Evolutionary conservation across 768 basidiomycete species (phyloP), one percentile per base, ranked within the genome.

Genomic region (Tylopilus subfusipes): DNA sequence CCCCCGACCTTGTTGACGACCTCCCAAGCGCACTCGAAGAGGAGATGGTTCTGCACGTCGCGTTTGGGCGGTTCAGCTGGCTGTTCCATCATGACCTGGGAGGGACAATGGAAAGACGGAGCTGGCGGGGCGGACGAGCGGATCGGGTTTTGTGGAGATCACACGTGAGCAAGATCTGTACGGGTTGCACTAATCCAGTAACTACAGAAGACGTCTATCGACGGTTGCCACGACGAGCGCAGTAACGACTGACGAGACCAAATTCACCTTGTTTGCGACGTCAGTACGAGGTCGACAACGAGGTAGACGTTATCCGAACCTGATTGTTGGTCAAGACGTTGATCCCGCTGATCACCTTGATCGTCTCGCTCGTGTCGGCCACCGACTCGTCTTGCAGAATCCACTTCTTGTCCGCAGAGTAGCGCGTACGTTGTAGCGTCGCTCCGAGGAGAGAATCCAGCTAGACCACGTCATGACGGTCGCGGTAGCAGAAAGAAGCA

Each of bases 1-100:
- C 96, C 96, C 63, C 95, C 96, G 72, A 98, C 95, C 74, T 97
- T 98, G 83, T 98, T 97, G 31, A 89, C 94, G 64, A 97, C 95
- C 76, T 97, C 95, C 95, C 95, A 98, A 31, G 94, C 94, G 70
- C 88, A 92, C 69, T 97, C 94, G 67, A 97, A 97, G 67, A 97
- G 87, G 31, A 92, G 65, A 44, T 90, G 83, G 61, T 86, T 82
- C 66, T 83, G 83, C 47, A 90, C 83, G 72, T 91, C 88, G 74
- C 91, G 87, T 56, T 76, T 78, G 27, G 64, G 54, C 2, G 62
- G 33, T 21, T 70, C 66, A 44, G 40, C 13, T 10, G 36, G 21
- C 7, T 47, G 60, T 19, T 68, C 66, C 48, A 60, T 57, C 66
- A 67, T 69, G 48, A 4, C 30, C 46, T 33, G 31, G 25, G 40